Percentiles rank a stretch among this genome's conserved stretches.
phyloP scores from a whole-genome alignment of 2,329 filamentous ascomycete genomes.

The Ceratocystis lukuohia region DNA sequence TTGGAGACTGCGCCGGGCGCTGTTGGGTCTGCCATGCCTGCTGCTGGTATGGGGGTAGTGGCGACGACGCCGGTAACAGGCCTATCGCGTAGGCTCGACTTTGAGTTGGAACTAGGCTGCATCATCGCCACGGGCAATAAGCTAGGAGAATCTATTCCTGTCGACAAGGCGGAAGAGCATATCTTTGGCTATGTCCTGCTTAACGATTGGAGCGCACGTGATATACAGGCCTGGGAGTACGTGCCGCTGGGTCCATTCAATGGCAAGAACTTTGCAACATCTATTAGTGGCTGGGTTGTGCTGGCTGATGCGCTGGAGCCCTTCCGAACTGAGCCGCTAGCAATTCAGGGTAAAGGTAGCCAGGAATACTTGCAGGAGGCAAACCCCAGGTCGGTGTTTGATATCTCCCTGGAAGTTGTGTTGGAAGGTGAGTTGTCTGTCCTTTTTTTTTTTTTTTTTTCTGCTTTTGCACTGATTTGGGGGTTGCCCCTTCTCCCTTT shows the following conservation, averaged over 20 bases:
- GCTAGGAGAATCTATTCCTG: conserved; percentile 47
- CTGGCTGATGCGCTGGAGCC: conserved; percentile 37
- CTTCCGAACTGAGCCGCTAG: conserved; percentile 19
- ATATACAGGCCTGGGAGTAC: conserved; percentile 45
- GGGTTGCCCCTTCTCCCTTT: not conserved
- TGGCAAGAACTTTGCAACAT: conserved; percentile 42
- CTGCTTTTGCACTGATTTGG: not conserved
- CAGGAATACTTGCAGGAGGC: conserved; percentile 21
- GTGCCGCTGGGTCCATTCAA: conserved; percentile 44
- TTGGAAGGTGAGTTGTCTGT: conserved; percentile 19
- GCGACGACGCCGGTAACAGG: conserved; percentile 11
- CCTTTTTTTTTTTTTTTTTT: not conserved
- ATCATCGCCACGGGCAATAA: conserved; percentile 50
- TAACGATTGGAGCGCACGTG: conserved; percentile 46
- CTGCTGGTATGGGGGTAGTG: not conserved
- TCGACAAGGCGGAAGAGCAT: conserved; percentile 48
- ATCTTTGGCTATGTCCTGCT: conserved; percentile 55
- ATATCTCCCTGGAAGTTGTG: conserved; percentile 19
- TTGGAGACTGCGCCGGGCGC: conserved; percentile 25
- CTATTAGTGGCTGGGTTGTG: conserved; percentile 44
- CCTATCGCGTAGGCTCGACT: conserved; percentile 36
- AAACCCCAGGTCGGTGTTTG: conserved; percentile 17
- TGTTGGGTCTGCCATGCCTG: not conserved
- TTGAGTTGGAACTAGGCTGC: conserved; percentile 58
- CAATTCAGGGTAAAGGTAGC: conserved; percentile 20